A percentile compares a stretch with the other conserved stretches of the same genome.
These are phyloP conservation scores for Albizia julibrissin DNA, from an alignment of 306 rosid species.

Conservation along the genomic window DNA sequence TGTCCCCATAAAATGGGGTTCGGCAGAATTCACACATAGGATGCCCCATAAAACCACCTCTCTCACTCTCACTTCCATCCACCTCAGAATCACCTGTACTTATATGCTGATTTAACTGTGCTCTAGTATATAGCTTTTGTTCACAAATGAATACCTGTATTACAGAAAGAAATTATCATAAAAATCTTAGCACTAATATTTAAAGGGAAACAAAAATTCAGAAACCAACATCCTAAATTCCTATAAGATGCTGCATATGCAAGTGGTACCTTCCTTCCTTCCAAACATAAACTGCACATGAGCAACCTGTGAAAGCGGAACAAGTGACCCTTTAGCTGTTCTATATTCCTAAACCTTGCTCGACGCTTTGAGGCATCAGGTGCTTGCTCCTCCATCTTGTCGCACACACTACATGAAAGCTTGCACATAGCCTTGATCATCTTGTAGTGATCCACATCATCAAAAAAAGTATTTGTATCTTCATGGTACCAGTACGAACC, in stretches of 20 bases:
- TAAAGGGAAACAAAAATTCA: slow-evolving; percentile 1
- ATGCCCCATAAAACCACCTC: slow-evolving; percentile 98
- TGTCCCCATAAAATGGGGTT: slow-evolving; percentile 90
- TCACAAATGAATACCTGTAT: slow-evolving; percentile 87
- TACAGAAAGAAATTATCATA: slow-evolving; percentile 33
- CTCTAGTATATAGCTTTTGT: slow-evolving; percentile 82
- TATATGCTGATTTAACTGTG: slow-evolving; percentile 81
- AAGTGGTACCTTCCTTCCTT: slow-evolving; percentile 81
- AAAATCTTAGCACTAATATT: slow-evolving; percentile 12
- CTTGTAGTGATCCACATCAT: slow-evolving; percentile 77
- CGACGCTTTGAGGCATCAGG: slow-evolving; percentile 66
- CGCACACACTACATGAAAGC: slow-evolving; percentile 83
- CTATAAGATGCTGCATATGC: background rate
- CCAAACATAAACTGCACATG: slow-evolving; percentile 92
- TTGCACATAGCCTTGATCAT: slow-evolving; percentile 81
- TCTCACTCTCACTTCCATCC: slow-evolving; percentile 97
- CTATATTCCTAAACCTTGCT: slow-evolving; percentile 66
- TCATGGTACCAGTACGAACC: slow-evolving; percentile 75
- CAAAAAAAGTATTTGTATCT: slow-evolving; percentile 71
- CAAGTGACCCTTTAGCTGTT: slow-evolving; percentile 90
- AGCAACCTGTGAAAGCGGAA: slow-evolving; percentile 74
- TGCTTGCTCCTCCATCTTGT: slow-evolving; percentile 76
- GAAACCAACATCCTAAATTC: slow-evolving; percentile 15
- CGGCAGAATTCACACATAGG: slow-evolving; percentile 90
- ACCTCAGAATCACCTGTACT: slow-evolving; percentile 88